Base-by-base conservation (phyloP, 2,329 filamentous ascomycete genomes). In the Botrytis fragariae region DNA sequence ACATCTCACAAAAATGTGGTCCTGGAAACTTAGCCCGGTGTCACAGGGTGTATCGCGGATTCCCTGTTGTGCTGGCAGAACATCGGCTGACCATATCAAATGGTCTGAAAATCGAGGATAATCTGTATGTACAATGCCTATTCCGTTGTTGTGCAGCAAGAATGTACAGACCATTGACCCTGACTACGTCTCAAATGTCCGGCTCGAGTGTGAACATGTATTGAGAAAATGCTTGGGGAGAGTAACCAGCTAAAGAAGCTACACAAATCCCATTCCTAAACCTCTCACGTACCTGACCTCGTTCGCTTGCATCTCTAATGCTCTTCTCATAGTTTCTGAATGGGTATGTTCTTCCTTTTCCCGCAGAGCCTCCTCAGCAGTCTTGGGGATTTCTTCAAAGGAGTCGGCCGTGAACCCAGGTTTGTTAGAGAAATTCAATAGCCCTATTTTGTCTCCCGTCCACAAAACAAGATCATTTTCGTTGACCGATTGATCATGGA, bases 391-490 rank as follows among this genome's bases (percentile, higher is more conserved):
- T 44, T 84, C 81, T 72, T 87, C 86, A 78, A 90, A 90, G 68
- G 87, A 86, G 12, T 85, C 84, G 0, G 84, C 80, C 12, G 80
- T 81, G 76, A 87, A 88, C 0, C 86, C 84, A 7, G 86, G 82
- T 78, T 82, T 79, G 57, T 84, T 83, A 1, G 89, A 88, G 79
- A 93, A 93, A 72, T 84, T 86, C 32, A 97, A 82, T 73, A 96
- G 85, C 0, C 94, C 95, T 64, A 97, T 84, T 76, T 90, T 91
- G 74, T 97, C 94, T 29, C 94, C 95, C 0, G 94, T 97, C 94
- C 94, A 97, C 64, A 97, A 85, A 6, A 97, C 82, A 20, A 98
- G 82, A 77, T 95, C 91, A 78, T 94, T 90, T 68, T 88, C 81
- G 76, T 88, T 89, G 51, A 84, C 78, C 63, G 74, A 61, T 57